These are phyloP conservation scores for Blastobotrys apis DNA, from an alignment of 1,139 yeast genomes.

Conservation along the genomic window DNA sequence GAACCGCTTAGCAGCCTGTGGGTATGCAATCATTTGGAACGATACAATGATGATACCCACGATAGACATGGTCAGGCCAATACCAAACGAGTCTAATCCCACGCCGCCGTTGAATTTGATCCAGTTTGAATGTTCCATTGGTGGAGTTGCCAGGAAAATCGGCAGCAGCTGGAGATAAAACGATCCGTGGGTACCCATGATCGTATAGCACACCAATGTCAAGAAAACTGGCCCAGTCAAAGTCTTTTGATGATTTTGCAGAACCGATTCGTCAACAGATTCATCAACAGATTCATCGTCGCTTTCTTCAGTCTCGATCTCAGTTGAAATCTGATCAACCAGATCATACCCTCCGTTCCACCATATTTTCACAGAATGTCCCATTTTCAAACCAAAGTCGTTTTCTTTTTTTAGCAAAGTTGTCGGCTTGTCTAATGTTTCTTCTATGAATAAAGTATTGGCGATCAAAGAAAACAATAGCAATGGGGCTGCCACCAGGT, in stretches of 20 bases:
- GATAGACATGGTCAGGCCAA: constrained; percentile 51
- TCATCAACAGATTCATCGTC: constrained; percentile 2
- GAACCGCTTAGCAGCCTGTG: constrained; percentile 48
- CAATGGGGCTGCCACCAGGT: constrained; percentile 47
- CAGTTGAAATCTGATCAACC: background rate
- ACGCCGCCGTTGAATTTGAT: constrained; percentile 47
- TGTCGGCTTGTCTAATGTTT: constrained; percentile 45
- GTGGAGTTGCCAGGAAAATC: constrained; percentile 51
- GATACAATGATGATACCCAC: constrained; percentile 54
- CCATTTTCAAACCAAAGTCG: constrained; percentile 43
- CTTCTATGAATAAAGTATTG: constrained; percentile 52
- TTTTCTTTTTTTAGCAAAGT: constrained; percentile 45
- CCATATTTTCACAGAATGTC: constrained; percentile 18
- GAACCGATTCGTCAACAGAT: constrained; percentile 2
- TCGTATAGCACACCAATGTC: constrained; percentile 23
- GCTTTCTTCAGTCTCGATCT: background rate
- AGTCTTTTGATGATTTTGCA: constrained; percentile 4
- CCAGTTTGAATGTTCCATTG: constrained; percentile 36
- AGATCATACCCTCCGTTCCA: background rate
- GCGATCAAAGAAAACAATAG: constrained; percentile 37
- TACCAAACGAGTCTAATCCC: constrained; percentile 44
- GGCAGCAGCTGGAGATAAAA: constrained; percentile 57
- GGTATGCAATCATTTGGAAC: constrained; percentile 49
- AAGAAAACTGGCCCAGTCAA: constrained; percentile 27
- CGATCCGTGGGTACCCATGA: constrained; percentile 46